A percentile compares a stretch with the other conserved stretches of the same genome.
These are phyloP conservation scores for Calocybe cyanea DNA, from an alignment of 768 basidiomycete species.

Conservation along the genomic window DNA sequence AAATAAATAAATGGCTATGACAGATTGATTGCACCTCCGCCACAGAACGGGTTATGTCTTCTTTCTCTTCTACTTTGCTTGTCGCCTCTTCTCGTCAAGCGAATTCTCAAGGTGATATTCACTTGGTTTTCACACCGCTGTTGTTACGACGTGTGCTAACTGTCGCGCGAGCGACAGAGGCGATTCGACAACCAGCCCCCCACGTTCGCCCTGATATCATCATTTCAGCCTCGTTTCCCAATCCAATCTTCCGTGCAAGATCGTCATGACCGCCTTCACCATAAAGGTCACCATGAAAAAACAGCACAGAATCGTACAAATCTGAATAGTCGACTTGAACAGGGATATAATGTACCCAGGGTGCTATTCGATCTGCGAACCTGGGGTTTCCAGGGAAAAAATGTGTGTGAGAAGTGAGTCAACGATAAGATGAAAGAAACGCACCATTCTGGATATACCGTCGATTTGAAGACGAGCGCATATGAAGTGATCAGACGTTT, in stretches of 20 bases:
- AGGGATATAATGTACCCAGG: conserved; percentile 75
- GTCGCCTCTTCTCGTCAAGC: too few species aligned
- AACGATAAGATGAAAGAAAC: conserved; percentile 3
- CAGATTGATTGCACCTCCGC: too few species aligned
- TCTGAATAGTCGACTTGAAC: conserved; percentile 61
- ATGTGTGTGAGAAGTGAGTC: not conserved
- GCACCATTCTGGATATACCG: conserved; percentile 65
- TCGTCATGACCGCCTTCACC: conserved; percentile 55
- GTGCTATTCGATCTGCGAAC: conserved; percentile 49
- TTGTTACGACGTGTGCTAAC: too few species aligned
- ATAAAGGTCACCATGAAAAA: conserved; percentile 62
- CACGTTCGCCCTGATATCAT: too few species aligned
- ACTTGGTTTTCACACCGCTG: too few species aligned
- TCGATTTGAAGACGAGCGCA: conserved; percentile 59
- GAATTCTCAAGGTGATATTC: too few species aligned
- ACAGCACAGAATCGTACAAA: conserved; percentile 64
- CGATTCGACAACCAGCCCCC: too few species aligned
- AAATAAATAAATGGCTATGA: too few species aligned
- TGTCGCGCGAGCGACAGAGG: too few species aligned
- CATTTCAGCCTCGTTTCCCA: too few species aligned
- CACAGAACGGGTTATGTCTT: too few species aligned
- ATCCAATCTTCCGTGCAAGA: conserved; percentile 53
- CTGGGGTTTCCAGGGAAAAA: conserved; percentile 21
- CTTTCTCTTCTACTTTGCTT: too few species aligned
- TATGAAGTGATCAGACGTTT: conserved; percentile 58